Evolutionary conservation across 805 yeast genomes (phyloP), one percentile per base, ranked within the genome.

Genomic region (Kazachstania africana): DNA sequence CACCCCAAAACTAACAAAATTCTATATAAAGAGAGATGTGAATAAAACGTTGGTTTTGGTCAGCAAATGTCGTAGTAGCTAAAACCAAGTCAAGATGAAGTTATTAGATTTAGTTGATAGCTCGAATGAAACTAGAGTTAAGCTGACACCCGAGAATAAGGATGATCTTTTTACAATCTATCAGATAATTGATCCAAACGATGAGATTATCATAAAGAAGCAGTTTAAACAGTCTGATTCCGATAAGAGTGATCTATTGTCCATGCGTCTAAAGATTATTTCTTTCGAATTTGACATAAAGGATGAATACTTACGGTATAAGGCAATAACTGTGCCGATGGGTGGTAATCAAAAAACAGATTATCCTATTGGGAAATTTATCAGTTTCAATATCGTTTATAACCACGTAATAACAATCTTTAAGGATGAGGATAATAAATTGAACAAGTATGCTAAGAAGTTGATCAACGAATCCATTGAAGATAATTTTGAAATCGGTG

Each of bases 111-210:
- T n/a, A n/a, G n/a, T n/a, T n/a, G n/a, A n/a, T n/a, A n/a, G n/a
- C n/a, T n/a, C n/a, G n/a, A n/a, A n/a, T n/a, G n/a, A 36, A 8
- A 49, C 50, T 5, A 36, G 38, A 6, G 37, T 82, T 13, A 66
- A 80, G 1, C 53, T 88, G 14, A 59, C 74, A 3, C 87, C 95
- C 0, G 80, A 85, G 47, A 97, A 91, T 45, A 72, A 79, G 28
- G 95, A 87, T 45, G 98, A 88, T 53, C 63, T 88, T 38, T 91
- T 95, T 84, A 75, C 80, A 16, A 50, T 83, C 5, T 87, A 84
- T 61, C 91, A 88, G 48, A 60, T 88, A 19, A 64, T 88, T 2
- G 77, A 75, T 32, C 70, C 70, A 33, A 79, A 77, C 15, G 97
- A 88, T 57, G 75, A 71, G 38, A 65, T 88, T 4, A 71, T 72